Percentiles rank a stretch among this genome's conserved stretches.
Evolutionary conservation across 1,284 basidiomycete genomes (phyloP).

Genomic region (Polyporus tsugae): DNA sequence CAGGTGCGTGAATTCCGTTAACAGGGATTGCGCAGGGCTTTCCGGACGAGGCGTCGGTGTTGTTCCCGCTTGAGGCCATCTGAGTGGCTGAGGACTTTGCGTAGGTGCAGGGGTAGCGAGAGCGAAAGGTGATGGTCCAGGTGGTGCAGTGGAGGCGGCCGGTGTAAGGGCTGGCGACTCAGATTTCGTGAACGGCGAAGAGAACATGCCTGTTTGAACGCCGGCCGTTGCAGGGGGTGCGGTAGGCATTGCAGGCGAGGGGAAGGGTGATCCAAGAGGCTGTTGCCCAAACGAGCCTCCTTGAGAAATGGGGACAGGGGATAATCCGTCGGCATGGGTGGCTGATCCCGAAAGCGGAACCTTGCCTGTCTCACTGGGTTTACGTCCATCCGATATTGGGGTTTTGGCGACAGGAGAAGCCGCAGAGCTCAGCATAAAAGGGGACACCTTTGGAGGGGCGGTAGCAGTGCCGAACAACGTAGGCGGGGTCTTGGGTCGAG

Average conservation of each 20-base stretch:
- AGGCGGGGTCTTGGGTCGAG: constrained; percentile 51
- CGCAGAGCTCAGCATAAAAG: constrained; percentile 35
- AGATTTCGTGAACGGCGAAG: constrained; percentile 14
- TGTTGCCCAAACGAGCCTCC: constrained; percentile 24
- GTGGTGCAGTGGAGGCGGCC: neutral
- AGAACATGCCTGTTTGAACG: constrained; percentile 12
- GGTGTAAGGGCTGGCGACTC: constrained; percentile 12
- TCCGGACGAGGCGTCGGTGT: neutral
- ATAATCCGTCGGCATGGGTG: constrained; percentile 14
- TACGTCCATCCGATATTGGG: constrained; percentile 11
- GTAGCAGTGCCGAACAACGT: constrained; percentile 36
- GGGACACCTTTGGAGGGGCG: constrained; percentile 31
- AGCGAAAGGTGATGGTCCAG: neutral
- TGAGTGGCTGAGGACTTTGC: neutral
- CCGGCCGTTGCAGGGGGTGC: neutral
- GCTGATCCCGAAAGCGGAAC: constrained; percentile 17
- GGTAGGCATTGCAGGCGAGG: neutral
- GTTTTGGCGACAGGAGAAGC: constrained; percentile 23
- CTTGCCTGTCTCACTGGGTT: constrained; percentile 10
- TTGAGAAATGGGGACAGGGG: constrained; percentile 25
- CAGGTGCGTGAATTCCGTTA: constrained; percentile 62
- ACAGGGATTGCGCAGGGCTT: constrained; percentile 61
- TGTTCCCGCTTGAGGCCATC: neutral
- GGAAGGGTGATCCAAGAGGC: constrained; percentile 3
- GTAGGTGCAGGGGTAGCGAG: constrained; percentile 13